Conservation (phyloP, 2,329 filamentous ascomycete species). For the Lasiodiplodia gonubiensis region DNA sequence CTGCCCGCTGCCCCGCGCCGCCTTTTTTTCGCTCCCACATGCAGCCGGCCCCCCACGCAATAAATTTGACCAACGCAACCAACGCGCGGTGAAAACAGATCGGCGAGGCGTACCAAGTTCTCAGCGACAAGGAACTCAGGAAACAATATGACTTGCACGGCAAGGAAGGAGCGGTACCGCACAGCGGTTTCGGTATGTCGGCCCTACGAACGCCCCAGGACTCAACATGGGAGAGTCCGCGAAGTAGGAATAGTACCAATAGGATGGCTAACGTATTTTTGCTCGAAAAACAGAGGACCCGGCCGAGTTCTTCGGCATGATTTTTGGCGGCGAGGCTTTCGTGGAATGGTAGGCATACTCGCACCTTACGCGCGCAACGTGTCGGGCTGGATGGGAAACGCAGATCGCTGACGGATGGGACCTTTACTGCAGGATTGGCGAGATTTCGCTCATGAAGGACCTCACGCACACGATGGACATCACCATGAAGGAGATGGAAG, state of each 20-base stretch:
- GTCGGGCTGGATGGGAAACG: background rate
- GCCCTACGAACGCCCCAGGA: background rate
- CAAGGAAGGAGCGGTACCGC: slow-evolving; percentile 90
- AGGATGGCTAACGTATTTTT: background rate
- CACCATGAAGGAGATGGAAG: slow-evolving; percentile 80
- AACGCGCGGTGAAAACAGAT: slow-evolving; percentile 53
- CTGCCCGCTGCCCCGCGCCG: background rate
- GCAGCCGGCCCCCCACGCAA: background rate
- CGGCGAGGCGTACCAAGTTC: slow-evolving; percentile 76
- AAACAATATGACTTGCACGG: slow-evolving; percentile 96
- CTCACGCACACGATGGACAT: slow-evolving; percentile 99
- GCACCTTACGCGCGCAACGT: background rate
- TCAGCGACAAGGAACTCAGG: slow-evolving; percentile 85
- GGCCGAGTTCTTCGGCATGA: slow-evolving; percentile 96
- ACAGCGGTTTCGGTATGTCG: slow-evolving; percentile 78
- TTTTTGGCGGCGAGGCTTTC: slow-evolving; percentile 96
- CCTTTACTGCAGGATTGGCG: slow-evolving; percentile 69
- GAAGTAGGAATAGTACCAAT: background rate
- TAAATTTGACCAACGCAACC: background rate
- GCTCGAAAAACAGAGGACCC: slow-evolving; percentile 71
- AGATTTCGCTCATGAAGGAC: slow-evolving; percentile 98
- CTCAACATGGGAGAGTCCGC: background rate
- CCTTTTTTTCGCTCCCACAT: background rate
- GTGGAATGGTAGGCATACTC: slow-evolving; percentile 71
- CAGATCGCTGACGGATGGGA: slow-evolving; percentile 25